Percentiles rank a stretch among this genome's conserved stretches.
phyloP scores from a whole-genome alignment of 2,329 filamentous ascomycete genomes.

The Talaromyces rugulosus region DNA sequence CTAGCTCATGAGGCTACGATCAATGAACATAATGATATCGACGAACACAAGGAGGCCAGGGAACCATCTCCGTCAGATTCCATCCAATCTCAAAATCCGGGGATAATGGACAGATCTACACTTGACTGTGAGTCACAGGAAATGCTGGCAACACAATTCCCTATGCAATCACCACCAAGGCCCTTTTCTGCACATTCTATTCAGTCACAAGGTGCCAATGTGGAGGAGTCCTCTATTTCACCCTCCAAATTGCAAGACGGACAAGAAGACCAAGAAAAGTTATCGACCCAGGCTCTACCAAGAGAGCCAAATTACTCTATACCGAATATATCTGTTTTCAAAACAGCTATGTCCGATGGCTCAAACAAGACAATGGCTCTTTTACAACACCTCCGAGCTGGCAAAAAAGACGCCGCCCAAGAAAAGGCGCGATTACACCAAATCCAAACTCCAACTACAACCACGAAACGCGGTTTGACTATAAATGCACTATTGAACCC shows the following conservation, averaged over 20 bases:
- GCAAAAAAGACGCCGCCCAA: background rate
- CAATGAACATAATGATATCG: background rate
- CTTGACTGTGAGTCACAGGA: background rate
- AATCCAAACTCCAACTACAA: background rate
- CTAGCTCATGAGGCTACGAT: background rate
- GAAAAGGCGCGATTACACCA: background rate
- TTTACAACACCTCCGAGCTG: slow-evolving; percentile 2
- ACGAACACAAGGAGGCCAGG: background rate
- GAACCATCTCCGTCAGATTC: background rate
- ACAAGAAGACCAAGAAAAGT: background rate
- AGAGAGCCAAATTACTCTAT: background rate
- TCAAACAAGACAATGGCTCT: background rate
- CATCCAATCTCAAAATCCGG: background rate
- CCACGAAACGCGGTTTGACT: background rate
- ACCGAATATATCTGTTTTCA: background rate
- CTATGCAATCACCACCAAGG: background rate
- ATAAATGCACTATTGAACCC: background rate
- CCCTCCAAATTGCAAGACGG: background rate
- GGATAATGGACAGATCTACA: background rate
- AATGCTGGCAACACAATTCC: slow-evolving; percentile 1
- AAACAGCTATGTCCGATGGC: background rate
- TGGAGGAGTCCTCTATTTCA: background rate
- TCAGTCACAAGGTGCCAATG: slow-evolving; percentile 2
- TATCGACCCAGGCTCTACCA: slow-evolving; percentile 1
- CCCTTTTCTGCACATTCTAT: slow-evolving; percentile 5